These are phyloP conservation scores for Brassica balearica DNA, from an alignment of 441 rosid species.

Conservation along the genomic window DNA sequence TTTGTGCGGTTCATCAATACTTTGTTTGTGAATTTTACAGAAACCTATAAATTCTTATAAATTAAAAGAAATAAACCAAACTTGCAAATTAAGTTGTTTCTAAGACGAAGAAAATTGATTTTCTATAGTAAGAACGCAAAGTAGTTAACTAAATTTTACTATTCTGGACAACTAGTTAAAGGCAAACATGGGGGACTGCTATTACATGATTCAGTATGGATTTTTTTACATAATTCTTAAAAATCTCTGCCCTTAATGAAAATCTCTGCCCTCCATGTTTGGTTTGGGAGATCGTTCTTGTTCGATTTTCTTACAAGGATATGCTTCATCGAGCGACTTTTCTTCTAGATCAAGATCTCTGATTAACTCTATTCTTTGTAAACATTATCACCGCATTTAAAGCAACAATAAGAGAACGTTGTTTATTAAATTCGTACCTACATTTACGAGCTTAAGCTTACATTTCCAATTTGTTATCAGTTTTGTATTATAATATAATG, in stretches of 20 bases:
- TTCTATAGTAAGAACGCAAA: background rate
- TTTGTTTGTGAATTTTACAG: background rate
- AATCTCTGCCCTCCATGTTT: slow-evolving; percentile 1
- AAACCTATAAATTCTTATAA: background rate
- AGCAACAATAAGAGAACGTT: slow-evolving; percentile 8
- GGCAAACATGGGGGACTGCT: background rate
- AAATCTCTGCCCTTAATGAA: background rate
- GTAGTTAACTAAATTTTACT: background rate
- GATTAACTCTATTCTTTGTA: background rate
- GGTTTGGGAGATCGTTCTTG: background rate
- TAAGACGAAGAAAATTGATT: no score
- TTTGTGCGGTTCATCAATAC: background rate
- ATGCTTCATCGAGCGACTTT: slow-evolving; percentile 10
- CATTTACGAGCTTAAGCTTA: slow-evolving; percentile 9
- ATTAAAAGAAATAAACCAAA: background rate
- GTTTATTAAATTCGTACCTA: background rate
- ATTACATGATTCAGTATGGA: background rate
- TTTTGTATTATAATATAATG: slow-evolving; percentile 12
- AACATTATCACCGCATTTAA: background rate
- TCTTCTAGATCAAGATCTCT: background rate
- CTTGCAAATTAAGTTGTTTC: no score
- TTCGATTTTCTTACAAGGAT: background rate
- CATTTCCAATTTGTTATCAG: background rate
- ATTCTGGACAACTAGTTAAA: background rate
- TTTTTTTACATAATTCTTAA: no score